A percentile compares a stretch with the other conserved stretches of the same genome.
Conservation (phyloP, 768 basidiomycete genomes). For the Leccinum incarnatum region DNA sequence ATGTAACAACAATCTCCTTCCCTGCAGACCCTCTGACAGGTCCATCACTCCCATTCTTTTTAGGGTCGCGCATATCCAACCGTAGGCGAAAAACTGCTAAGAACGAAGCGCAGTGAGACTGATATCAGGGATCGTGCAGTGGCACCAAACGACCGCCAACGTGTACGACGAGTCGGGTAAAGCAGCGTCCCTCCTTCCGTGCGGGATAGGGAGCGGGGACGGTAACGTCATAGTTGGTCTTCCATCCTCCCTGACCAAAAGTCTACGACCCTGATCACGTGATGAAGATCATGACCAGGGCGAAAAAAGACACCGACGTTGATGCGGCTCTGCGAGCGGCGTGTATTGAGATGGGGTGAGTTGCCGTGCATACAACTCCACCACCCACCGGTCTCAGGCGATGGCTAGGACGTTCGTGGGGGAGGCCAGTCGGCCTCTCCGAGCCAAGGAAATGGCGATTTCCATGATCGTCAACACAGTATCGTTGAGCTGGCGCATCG, state of each 20-base stretch:
- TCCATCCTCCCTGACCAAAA: neutral
- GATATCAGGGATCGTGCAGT: constrained; percentile 12
- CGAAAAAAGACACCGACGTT: constrained; percentile 41
- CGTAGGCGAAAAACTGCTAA: constrained; percentile 14
- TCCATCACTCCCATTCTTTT: neutral
- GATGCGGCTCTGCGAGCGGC: constrained; percentile 46
- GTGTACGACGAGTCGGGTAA: constrained; percentile 28
- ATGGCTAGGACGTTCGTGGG: constrained; percentile 42
- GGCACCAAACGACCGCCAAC: constrained; percentile 32
- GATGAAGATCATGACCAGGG: constrained; percentile 40
- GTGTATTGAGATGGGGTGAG: constrained; percentile 50
- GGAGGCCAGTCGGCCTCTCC: constrained; percentile 40
- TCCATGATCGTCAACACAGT: constrained; percentile 51
- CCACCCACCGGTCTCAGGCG: neutral
- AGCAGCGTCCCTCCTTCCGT: constrained; percentile 31
- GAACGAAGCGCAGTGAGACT: constrained; percentile 5
- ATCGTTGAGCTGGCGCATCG: constrained; percentile 62
- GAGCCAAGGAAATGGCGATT: constrained; percentile 33
- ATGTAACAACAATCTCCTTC: constrained; percentile 3
- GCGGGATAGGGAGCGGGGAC: constrained; percentile 36
- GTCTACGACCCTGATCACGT: constrained; percentile 14
- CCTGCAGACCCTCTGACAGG: neutral
- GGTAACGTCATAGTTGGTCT: constrained; percentile 34
- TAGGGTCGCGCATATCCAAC: constrained; percentile 39
- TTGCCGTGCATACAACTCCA: neutral